Evolutionary conservation across 1,139 yeast species (phyloP).

Genomic region (Hemisphaericaspora xylofermentans): DNA sequence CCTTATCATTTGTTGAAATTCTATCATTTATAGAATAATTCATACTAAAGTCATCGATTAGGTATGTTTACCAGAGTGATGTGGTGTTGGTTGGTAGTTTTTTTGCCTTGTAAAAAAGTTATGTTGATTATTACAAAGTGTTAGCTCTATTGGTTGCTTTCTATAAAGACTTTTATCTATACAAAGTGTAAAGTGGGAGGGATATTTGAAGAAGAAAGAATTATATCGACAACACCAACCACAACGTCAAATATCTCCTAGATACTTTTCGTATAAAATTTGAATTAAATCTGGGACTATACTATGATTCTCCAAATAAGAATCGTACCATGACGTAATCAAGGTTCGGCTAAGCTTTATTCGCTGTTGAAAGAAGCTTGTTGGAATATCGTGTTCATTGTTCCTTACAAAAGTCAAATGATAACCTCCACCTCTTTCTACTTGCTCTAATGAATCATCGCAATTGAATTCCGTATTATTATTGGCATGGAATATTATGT

Average conservation of each 20-base stretch:
- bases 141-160: no score
- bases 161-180: no score
- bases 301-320: background rate
- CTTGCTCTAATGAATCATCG: background rate
- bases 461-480: background rate
- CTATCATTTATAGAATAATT: conserved; percentile 31
- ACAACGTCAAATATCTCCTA: background rate
- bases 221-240: no score
- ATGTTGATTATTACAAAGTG: no score
- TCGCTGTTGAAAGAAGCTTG: background rate
- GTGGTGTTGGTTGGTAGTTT: background rate
- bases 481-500: background rate
- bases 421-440: background rate
- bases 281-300: background rate
- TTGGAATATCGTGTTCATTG: background rate
- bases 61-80: background rate
- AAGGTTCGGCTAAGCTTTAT: background rate
- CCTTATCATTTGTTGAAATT: conserved; percentile 39
- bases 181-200: no score
- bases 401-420: background rate
- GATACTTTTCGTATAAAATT: background rate
- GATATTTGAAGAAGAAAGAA: no score
- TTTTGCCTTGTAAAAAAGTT: background rate
- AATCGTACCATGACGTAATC: background rate
- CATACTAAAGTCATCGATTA: background rate